These are phyloP conservation scores for Pilobolus umbonatus DNA, from an alignment of 192 early-diverging fungal genomes.

Conservation along the genomic window DNA sequence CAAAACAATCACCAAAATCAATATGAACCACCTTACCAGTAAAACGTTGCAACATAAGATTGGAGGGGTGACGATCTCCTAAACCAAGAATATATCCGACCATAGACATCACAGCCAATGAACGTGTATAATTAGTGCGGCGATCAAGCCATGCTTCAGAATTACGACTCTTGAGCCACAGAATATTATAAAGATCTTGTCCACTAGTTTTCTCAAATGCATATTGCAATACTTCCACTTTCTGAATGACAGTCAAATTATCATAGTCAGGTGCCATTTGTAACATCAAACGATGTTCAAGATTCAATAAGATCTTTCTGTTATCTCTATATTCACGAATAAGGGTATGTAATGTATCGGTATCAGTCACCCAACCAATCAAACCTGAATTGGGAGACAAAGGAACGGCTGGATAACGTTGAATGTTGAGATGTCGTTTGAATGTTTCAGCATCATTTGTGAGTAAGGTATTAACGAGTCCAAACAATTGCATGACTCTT, in stretches of 20 bases:
- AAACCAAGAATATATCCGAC: conserved; percentile 97
- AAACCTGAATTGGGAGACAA: conserved; percentile 93
- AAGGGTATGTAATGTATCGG: conserved; percentile 81
- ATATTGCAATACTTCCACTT: conserved; percentile 95
- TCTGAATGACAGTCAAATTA: conserved; percentile 78
- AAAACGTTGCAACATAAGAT: conserved; percentile 84
- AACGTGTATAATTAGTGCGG: conserved; percentile 92
- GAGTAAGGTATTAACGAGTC: conserved; percentile 90
- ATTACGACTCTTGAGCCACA: conserved; percentile 94
- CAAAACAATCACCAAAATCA: conserved; percentile 97
- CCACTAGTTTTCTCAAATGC: conserved; percentile 85
- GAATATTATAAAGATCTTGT: conserved; percentile 85
- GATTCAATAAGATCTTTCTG: conserved; percentile 76
- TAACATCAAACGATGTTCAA: conserved; percentile 86
- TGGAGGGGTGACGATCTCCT: conserved; percentile 95
- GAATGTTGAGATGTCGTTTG: conserved; percentile 85
- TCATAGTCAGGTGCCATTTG: conserved; percentile 93
- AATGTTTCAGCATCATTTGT: conserved; percentile 80
- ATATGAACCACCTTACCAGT: conserved; percentile 96
- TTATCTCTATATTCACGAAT: conserved; percentile 84
- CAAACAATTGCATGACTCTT: conserved; percentile 98
- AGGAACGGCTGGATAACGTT: conserved; percentile 87
- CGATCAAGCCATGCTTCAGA: conserved; percentile 95
- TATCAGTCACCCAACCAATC: conserved; percentile 90
- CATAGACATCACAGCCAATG: conserved; percentile 97